Evolutionary conservation across 2,329 filamentous ascomycete species (phyloP).

Genomic region (Pseudovirgaria hyperparasitica): DNA sequence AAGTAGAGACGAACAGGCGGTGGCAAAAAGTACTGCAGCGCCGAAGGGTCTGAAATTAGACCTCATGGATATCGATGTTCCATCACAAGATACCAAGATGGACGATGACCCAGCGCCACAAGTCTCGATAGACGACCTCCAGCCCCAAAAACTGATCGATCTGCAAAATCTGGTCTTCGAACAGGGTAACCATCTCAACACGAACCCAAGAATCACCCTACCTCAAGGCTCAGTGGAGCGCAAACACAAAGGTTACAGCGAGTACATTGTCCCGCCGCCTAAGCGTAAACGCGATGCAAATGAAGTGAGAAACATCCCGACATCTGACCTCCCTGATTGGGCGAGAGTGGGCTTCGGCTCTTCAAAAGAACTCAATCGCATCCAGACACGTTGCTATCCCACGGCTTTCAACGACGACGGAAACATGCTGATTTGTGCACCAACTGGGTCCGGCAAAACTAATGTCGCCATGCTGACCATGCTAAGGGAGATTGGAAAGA

Average conservation of each 20-base stretch:
- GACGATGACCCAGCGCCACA: constrained; percentile 26
- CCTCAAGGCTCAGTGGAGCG: constrained; percentile 92
- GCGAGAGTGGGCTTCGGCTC: constrained; percentile 73
- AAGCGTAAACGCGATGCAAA: constrained; percentile 73
- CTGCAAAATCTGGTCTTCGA: constrained; percentile 94
- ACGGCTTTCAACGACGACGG: constrained; percentile 87
- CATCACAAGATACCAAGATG: constrained; percentile 37
- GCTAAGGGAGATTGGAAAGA: constrained; percentile 89
- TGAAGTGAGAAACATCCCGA: constrained; percentile 64
- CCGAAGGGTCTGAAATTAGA: constrained; percentile 69
- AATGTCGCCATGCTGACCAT: constrained; percentile 98
- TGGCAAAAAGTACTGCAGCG: constrained; percentile 43
- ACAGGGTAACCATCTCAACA: constrained; percentile 98
- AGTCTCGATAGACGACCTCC: constrained; percentile 63
- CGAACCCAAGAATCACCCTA: constrained; percentile 89
- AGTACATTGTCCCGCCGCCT: constrained; percentile 90
- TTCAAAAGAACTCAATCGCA: constrained; percentile 80
- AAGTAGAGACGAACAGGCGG: constrained; percentile 51
- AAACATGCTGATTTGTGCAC: constrained; percentile 95
- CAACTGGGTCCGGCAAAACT: constrained; percentile 94
- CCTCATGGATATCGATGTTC: constrained; percentile 73
- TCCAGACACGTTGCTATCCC: constrained; percentile 87
- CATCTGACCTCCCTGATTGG: constrained; percentile 87
- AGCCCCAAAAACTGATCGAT: constrained; percentile 80
- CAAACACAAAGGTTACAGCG: constrained; percentile 95